A percentile compares a stretch with the other conserved stretches of the same genome.
Evolutionary conservation across 225 moss, liverwort and hornwort species (phyloP).

Genomic region (Polytrichum formosum): DNA sequence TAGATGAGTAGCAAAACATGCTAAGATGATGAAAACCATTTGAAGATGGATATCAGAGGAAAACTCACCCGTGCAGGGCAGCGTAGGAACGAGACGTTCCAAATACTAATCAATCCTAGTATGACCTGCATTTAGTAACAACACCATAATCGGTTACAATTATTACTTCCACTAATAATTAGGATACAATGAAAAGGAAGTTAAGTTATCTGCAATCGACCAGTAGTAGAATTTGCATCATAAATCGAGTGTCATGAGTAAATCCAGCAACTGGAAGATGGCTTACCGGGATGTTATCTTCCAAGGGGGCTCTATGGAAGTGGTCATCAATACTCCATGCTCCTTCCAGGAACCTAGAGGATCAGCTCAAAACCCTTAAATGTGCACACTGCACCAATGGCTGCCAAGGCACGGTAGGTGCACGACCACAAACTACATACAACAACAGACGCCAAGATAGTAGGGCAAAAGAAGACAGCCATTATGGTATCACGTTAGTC

Average conservation of each 20-base stretch:
- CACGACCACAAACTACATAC: neutral
- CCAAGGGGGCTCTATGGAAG: constrained; percentile 74
- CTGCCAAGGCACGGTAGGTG: no score
- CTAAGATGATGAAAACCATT: neutral
- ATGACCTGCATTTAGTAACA: constrained; percentile 60
- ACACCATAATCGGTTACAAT: no score
- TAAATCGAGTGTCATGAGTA: no score
- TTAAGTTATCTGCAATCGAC: no score
- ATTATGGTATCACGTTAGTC: neutral
- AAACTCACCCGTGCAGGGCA: constrained; percentile 81
- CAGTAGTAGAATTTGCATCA: no score
- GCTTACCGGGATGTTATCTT: constrained; percentile 80
- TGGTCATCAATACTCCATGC: constrained; percentile 96
- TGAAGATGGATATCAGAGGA: neutral
- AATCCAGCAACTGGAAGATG: neutral
- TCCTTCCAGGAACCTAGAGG: constrained; percentile 87
- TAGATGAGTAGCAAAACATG: no score
- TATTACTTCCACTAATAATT: neutral
- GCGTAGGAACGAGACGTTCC: constrained; percentile 96
- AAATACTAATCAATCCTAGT: constrained; percentile 85
- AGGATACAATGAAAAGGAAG: no score
- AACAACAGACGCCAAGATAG: neutral
- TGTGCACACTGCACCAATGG: no score
- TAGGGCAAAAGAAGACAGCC: neutral
- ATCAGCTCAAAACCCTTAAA: constrained; percentile 5